Base-by-base conservation (phyloP, 1,139 yeast species). In the Saccharomyces hybrid region DNA sequence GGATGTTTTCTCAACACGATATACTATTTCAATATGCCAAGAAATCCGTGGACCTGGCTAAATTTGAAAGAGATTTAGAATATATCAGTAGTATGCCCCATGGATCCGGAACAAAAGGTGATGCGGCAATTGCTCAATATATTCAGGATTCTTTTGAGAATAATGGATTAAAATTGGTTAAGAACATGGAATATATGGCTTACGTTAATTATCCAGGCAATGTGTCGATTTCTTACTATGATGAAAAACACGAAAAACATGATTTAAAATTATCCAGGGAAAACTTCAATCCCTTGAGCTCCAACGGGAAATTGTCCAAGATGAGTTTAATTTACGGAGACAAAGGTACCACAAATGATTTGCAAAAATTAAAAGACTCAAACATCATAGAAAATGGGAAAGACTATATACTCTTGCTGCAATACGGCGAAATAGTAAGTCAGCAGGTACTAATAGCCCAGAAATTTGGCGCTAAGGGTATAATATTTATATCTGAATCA, bases 71-170 rank as follows among this genome's bases (percentile, higher is more conserved):
- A 57, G 83, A 85, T 57, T 68, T 88, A 59, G 88, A 88, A 63
- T 90, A 89, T 65, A 69, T 93, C 42, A 82, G 95, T 31, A 82
- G 90, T 2, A 82, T 91, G 83, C 93, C 96, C 1, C 98, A 90
- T 68, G 72, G 85, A 61, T 83, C 96, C 0, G 98, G 98, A 1
- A 84, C 97, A 1, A 80, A 82, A 14, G 98, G 96, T 14, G 97
- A 90, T 68, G 71, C 83, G 58, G 79, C 91, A 0, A 72, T 89
- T 44, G 84, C 89, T 0, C 77, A 78, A 58, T 89, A 85, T 67
- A 75, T 90, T 19, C 77, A 81, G 58, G 77, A 78, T 16, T 80
- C 81, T 55, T 81, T 88, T 72, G 68, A 71, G 21, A 78, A 81
- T 55, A 82, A 83, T 62, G 87, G 88, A 2, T 65, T 88, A 52